Evolutionary conservation across 2,329 filamentous ascomycete species (phyloP).

Genomic region (Monilinia aucupariae): DNA sequence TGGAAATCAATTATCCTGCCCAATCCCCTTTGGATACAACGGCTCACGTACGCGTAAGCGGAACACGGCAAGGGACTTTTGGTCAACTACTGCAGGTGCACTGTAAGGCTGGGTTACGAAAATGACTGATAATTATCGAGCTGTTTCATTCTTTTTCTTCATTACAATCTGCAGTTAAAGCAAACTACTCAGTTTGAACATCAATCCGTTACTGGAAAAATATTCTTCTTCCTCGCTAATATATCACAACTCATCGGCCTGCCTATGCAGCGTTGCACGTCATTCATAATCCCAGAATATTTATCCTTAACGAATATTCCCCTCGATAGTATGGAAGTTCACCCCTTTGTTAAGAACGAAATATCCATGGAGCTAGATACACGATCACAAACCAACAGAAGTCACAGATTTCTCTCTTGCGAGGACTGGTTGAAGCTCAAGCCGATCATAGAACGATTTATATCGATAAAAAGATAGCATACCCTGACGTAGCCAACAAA

Average conservation of each 20-base stretch:
- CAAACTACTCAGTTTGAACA: neutral
- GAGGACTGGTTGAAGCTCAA: constrained; percentile 8
- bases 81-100: neutral
- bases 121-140: neutral
- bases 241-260: neutral
- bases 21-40: too few relatives aligned
- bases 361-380: neutral
- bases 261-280: neutral
- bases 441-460: constrained; percentile 5
- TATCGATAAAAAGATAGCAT: neutral
- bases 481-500: neutral
- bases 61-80: too few relatives aligned
- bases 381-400: neutral
- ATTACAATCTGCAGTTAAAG: neutral
- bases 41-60: too few relatives aligned
- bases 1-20: too few relatives aligned
- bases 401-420: neutral
- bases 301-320: neutral
- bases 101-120: neutral
- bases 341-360: neutral
- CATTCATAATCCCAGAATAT: neutral
- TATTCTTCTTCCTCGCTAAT: neutral
- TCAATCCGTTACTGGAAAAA: too few relatives aligned
- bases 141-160: neutral
- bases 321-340: neutral